These are phyloP conservation scores for Haplosporangium gracile DNA, from an alignment of 192 early-diverging fungal species.

Conservation along the genomic window DNA sequence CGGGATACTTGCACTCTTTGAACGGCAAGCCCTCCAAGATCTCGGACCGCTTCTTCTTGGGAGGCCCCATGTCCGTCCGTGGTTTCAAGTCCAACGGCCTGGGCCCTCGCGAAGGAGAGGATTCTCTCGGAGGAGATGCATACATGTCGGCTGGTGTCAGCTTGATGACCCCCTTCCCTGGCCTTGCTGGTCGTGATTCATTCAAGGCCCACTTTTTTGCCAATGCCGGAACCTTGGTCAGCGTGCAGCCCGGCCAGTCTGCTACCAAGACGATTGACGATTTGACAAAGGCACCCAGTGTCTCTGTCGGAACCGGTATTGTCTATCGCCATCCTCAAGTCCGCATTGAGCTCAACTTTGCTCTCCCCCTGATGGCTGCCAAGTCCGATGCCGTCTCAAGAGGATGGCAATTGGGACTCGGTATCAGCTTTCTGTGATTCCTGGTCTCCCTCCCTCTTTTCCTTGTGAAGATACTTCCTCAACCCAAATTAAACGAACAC, in stretches of 20 bases:
- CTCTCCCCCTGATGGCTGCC: slow-evolving; percentile 80
- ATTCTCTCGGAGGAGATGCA: slow-evolving; percentile 91
- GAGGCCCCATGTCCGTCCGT: slow-evolving; percentile 87
- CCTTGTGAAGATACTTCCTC: neutral
- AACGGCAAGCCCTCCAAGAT: slow-evolving; percentile 70
- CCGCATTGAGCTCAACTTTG: slow-evolving; percentile 92
- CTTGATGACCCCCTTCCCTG: slow-evolving; percentile 87
- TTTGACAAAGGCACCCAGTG: slow-evolving; percentile 73
- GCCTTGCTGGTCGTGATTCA: slow-evolving; percentile 64
- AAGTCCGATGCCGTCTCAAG: slow-evolving; percentile 75
- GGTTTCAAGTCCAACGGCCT: slow-evolving; percentile 92
- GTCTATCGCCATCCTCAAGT: slow-evolving; percentile 88
- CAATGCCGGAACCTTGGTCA: slow-evolving; percentile 85
- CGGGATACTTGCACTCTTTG: slow-evolving; percentile 78
- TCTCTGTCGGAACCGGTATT: slow-evolving; percentile 86
- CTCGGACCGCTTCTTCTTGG: slow-evolving; percentile 90
- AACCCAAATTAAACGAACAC: neutral
- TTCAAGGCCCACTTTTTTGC: slow-evolving; percentile 89
- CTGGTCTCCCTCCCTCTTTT: neutral
- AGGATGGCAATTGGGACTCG: slow-evolving; percentile 90
- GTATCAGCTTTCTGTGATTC: slow-evolving; percentile 81
- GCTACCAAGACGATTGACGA: slow-evolving; percentile 50
- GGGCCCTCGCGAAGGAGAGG: slow-evolving; percentile 89
- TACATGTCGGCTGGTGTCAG: slow-evolving; percentile 86
- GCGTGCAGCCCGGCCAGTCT: slow-evolving; percentile 57